Conservation (phyloP, 2,329 filamentous ascomycete genomes). For the Talaromyces piceae region DNA sequence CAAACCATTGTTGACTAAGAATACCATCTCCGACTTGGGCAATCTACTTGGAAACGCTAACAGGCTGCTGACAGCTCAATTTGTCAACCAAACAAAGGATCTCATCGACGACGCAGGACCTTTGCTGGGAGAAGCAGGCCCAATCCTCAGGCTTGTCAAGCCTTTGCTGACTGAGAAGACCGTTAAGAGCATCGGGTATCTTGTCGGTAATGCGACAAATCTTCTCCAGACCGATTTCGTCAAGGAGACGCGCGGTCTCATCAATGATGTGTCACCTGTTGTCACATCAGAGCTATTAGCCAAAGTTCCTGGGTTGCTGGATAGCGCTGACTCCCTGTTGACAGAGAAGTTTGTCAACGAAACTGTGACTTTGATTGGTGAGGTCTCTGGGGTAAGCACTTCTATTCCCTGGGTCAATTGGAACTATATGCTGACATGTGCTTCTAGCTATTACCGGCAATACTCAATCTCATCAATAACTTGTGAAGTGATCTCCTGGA, state of each 20-base stretch:
- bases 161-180: constrained; percentile 6
- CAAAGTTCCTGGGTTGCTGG: constrained; percentile 17
- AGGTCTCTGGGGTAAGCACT: constrained; percentile 21
- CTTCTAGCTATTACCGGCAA: constrained; percentile 22
- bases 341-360: constrained; percentile 25
- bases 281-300: constrained; percentile 20
- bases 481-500: constrained; percentile 16
- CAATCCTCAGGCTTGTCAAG: constrained; percentile 5
- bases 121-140: constrained; percentile 2
- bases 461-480: constrained; percentile 23
- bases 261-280: constrained; percentile 17
- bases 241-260: constrained; percentile 17
- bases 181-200: constrained; percentile 6
- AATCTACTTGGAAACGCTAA: constrained; percentile 14
- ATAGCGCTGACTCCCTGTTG: constrained; percentile 24
- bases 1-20: constrained; percentile 4
- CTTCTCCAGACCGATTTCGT: constrained; percentile 20
- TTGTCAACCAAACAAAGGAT: constrained; percentile 19
- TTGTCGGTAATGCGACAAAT: constrained; percentile 15
- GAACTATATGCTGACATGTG: constrained; percentile 10
- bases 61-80: constrained; percentile 18
- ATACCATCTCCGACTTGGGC: constrained; percentile 4
- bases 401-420: background rate
- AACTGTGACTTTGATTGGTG: constrained; percentile 16
- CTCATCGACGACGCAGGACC: constrained; percentile 14